These are phyloP conservation scores for Grosmannia serpens DNA, from an alignment of 2,329 filamentous ascomycete species.

Conservation along the genomic window DNA sequence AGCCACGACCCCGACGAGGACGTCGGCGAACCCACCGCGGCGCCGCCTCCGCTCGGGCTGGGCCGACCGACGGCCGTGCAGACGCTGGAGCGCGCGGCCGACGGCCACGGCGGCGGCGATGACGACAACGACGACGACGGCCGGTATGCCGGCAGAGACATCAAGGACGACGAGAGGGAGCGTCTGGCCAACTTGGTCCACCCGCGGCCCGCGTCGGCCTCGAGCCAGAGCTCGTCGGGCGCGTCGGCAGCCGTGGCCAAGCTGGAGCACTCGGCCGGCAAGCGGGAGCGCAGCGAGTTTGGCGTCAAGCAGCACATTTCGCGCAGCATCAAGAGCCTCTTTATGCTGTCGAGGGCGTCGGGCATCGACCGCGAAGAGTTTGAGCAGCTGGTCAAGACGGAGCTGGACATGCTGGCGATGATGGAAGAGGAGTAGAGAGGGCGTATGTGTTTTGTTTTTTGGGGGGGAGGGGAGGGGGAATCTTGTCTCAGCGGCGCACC, in stretches of 20 bases:
- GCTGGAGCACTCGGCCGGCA: slow-evolving; percentile 43
- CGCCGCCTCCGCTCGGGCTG: slow-evolving; percentile 9
- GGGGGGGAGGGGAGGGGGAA: no score
- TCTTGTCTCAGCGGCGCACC: neutral
- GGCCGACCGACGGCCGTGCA: slow-evolving; percentile 9
- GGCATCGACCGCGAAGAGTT: slow-evolving; percentile 70
- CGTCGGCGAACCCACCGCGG: slow-evolving; percentile 14
- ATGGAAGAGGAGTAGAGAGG: slow-evolving; percentile 43
- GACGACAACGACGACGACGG: slow-evolving; percentile 27
- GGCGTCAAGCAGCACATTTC: slow-evolving; percentile 71
- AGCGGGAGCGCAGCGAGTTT: slow-evolving; percentile 53
- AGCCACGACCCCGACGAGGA: slow-evolving; percentile 67
- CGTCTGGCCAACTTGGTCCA: slow-evolving; percentile 31
- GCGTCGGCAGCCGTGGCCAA: slow-evolving; percentile 44
- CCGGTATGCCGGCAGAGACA: no score
- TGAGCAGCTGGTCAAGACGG: slow-evolving; percentile 56
- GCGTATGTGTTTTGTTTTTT: neutral
- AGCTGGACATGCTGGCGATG: slow-evolving; percentile 58
- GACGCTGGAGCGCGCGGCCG: slow-evolving; percentile 16
- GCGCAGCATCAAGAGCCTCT: slow-evolving; percentile 66
- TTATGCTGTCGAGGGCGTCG: slow-evolving; percentile 54
- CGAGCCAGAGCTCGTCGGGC: slow-evolving; percentile 41
- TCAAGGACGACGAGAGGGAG: slow-evolving; percentile 17
- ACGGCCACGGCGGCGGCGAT: slow-evolving; percentile 31
- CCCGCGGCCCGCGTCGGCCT: slow-evolving; percentile 47